These are phyloP conservation scores for Gossypium trilobum DNA, from an alignment of 441 rosid genomes.

Conservation along the genomic window DNA sequence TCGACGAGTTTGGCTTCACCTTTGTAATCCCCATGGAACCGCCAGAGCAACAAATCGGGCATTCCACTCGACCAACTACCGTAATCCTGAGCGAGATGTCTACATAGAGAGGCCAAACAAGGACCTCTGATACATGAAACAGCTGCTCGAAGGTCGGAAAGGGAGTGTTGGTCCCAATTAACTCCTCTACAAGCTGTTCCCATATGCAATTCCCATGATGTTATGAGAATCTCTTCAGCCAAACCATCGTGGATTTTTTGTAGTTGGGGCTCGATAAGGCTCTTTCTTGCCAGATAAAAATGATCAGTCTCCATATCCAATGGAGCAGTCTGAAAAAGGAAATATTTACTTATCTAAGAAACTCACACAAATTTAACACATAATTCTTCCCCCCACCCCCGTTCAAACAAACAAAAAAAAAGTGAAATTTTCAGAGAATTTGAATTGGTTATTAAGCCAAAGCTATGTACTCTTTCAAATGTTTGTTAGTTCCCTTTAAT, in stretches of 20 bases:
- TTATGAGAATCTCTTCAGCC: conserved; percentile 75
- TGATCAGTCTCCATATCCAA: conserved; percentile 67
- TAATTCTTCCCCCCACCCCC: neutral
- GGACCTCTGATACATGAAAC: conserved; percentile 65
- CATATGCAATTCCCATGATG: conserved; percentile 55
- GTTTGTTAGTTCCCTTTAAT: neutral
- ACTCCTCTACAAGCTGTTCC: conserved; percentile 81
- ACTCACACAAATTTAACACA: neutral
- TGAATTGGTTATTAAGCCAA: neutral
- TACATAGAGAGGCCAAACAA: conserved; percentile 66
- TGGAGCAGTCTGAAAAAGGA: conserved; percentile 59
- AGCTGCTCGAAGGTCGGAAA: conserved; percentile 69
- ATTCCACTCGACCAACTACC: conserved; percentile 87
- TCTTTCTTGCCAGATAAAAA: conserved; percentile 55
- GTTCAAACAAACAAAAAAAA: no score
- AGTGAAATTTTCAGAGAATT: neutral
- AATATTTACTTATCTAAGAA: neutral
- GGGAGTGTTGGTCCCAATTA: conserved; percentile 63
- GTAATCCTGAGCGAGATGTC: conserved; percentile 67
- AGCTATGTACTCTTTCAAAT: conserved; percentile 2
- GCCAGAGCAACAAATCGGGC: conserved; percentile 89
- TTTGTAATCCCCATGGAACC: conserved; percentile 57
- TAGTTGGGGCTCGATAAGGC: conserved; percentile 47
- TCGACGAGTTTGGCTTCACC: conserved; percentile 96
- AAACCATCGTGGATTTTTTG: conserved; percentile 51